phyloP scores from a whole-genome alignment of 192 early-diverging fungal species.

The Chytriomyces sp. region DNA sequence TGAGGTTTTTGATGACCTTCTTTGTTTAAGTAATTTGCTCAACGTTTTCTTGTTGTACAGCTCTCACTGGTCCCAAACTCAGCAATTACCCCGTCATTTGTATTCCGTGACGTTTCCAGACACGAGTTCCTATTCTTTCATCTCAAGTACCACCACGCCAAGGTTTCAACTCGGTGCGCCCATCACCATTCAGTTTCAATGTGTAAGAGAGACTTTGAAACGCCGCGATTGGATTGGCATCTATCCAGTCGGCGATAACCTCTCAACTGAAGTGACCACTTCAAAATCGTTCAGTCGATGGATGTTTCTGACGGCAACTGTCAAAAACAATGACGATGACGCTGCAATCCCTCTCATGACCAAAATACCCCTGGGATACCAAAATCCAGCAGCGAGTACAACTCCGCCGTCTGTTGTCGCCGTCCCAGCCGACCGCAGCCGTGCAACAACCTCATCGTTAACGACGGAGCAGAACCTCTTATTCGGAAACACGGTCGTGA shows the following conservation, averaged over 20 bases:
- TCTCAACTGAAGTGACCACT: conserved; percentile 75
- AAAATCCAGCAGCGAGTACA: too few species aligned
- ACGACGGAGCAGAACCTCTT: not conserved
- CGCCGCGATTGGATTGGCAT: conserved; percentile 92
- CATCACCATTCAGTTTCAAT: conserved; percentile 74
- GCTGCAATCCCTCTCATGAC: conserved; percentile 31
- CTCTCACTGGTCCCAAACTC: conserved; percentile 48
- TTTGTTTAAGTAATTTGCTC: too few species aligned
- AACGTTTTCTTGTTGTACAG: not conserved
- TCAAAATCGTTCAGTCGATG: conserved; percentile 73
- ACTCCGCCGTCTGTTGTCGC: conserved; percentile 18
- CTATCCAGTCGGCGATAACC: conserved; percentile 81
- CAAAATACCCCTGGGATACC: conserved; percentile 4
- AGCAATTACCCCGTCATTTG: conserved; percentile 45
- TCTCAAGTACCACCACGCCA: conserved; percentile 52
- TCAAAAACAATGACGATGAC: conserved; percentile 30
- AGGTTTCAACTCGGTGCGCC: conserved; percentile 75
- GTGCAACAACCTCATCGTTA: conserved; percentile 1
- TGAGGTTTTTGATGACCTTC: too few species aligned
- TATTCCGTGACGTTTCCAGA: conserved; percentile 40
- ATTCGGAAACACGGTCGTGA: conserved; percentile 42
- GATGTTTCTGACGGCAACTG: conserved; percentile 64
- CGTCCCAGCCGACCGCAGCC: conserved; percentile 39
- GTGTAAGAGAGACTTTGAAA: conserved; percentile 71
- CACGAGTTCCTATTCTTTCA: conserved; percentile 49